These are phyloP conservation scores for Euphrasia confusa DNA, from an alignment of 257 asterid species.

Conservation along the genomic window DNA sequence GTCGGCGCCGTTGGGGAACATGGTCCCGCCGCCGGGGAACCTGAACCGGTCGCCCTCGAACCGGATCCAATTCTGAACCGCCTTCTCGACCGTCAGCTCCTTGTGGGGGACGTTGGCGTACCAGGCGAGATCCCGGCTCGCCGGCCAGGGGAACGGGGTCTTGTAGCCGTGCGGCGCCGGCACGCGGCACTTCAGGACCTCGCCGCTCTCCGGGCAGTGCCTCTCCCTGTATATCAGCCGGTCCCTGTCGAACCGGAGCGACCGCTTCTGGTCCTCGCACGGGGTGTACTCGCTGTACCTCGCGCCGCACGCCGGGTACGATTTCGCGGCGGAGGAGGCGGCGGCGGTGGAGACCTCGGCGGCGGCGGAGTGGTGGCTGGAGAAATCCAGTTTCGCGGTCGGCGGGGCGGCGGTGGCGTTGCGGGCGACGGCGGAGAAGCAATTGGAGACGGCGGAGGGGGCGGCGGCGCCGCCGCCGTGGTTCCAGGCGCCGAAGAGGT, in stretches of 20 bases:
- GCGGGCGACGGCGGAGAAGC: slow-evolving; percentile 14
- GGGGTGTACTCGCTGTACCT: slow-evolving; percentile 76
- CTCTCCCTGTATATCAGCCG: slow-evolving; percentile 66
- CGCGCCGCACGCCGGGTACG: slow-evolving; percentile 48
- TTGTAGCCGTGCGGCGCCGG: slow-evolving; percentile 81
- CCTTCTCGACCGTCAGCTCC: slow-evolving; percentile 87
- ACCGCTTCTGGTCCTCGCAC: slow-evolving; percentile 66
- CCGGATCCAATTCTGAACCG: slow-evolving; percentile 90
- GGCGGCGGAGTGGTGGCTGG: slow-evolving; percentile 46
- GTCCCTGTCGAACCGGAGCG: slow-evolving; percentile 49
- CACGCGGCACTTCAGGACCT: slow-evolving; percentile 55
- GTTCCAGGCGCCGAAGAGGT: slow-evolving; percentile 60
- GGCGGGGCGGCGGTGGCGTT: slow-evolving; percentile 27
- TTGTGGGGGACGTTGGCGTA: slow-evolving; percentile 86
- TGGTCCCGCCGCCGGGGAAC: slow-evolving; percentile 96
- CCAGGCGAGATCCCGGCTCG: slow-evolving; percentile 80
- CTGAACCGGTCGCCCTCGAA: slow-evolving; percentile 69
- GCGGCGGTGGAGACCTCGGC: slow-evolving; percentile 25
- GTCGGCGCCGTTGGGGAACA: slow-evolving; percentile 89
- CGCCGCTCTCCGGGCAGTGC: slow-evolving; percentile 65
- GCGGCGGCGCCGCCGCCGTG: slow-evolving; percentile 31
- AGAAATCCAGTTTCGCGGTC: slow-evolving; percentile 41
- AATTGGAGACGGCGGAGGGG: slow-evolving; percentile 19
- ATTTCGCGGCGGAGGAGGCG: slow-evolving; percentile 4
- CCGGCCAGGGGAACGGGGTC: slow-evolving; percentile 77